A percentile compares a stretch with the other conserved stretches of the same genome.
phyloP scores from a whole-genome alignment of 495 filamentous ascomycete genomes.

The Chaetomium fimeti region DNA sequence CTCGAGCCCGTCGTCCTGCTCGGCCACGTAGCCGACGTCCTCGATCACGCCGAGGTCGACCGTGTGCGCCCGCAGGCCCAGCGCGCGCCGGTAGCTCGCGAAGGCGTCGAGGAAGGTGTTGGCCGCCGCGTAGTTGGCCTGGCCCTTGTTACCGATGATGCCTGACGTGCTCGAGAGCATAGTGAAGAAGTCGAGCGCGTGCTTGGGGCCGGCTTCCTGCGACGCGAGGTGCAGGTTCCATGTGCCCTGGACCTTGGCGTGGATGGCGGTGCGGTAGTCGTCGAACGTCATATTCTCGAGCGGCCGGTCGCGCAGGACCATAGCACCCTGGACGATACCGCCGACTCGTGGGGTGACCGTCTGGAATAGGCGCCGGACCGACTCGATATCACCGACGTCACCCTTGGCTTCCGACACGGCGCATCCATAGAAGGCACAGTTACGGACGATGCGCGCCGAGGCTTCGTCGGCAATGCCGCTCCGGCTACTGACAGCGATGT shows the following conservation, averaged over 20 bases:
- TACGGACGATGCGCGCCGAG: slow-evolving; percentile 9
- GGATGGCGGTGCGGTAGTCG: slow-evolving; percentile 36
- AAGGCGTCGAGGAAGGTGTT: slow-evolving; percentile 57
- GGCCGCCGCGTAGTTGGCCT: slow-evolving; percentile 58
- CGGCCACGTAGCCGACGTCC: slow-evolving; percentile 31
- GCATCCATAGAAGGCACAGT: slow-evolving; percentile 29
- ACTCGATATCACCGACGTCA: slow-evolving; percentile 34
- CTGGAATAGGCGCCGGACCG: slow-evolving; percentile 16
- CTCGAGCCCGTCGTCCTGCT: slow-evolving; percentile 12
- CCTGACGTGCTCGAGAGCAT: slow-evolving; percentile 43
- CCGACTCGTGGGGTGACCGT: slow-evolving; percentile 36
- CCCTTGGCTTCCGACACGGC: slow-evolving; percentile 32
- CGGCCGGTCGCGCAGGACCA: slow-evolving; percentile 40
- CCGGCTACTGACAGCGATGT: slow-evolving; percentile 30
- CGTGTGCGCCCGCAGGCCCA: slow-evolving; percentile 18
- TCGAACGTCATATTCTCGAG: slow-evolving; percentile 40
- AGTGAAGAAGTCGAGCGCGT: slow-evolving; percentile 58
- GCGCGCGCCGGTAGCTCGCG: slow-evolving; percentile 24
- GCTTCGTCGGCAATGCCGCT: slow-evolving; percentile 29
- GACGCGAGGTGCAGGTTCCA: slow-evolving; percentile 41
- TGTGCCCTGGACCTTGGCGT: slow-evolving; percentile 46
- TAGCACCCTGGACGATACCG: slow-evolving; percentile 52
- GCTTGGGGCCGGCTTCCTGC: slow-evolving; percentile 27
- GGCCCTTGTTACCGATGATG: slow-evolving; percentile 53
- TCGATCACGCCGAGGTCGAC: slow-evolving; percentile 32